These are phyloP conservation scores for Beauveria brongniartii DNA, from an alignment of 2,329 filamentous ascomycete species.

Conservation along the genomic window DNA sequence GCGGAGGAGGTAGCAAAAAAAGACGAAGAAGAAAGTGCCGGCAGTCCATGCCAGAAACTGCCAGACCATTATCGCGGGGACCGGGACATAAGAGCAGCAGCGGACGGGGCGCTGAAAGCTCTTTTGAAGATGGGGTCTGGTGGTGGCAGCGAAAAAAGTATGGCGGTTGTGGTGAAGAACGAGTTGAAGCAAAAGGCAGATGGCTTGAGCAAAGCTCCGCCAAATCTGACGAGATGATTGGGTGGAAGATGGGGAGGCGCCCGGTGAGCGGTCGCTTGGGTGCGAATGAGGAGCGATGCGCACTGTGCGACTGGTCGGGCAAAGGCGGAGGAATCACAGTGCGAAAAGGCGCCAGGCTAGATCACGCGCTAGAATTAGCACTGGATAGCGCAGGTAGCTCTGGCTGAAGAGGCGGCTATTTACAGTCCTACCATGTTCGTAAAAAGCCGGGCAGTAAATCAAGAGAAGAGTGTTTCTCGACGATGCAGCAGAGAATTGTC, in stretches of 20 bases:
- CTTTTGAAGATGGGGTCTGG: background rate
- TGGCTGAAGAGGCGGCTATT: background rate
- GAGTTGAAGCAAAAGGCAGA: slow-evolving; percentile 4
- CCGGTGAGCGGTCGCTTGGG: background rate
- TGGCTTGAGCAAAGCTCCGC: background rate
- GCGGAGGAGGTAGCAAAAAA: slow-evolving; percentile 31
- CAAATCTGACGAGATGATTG: slow-evolving; percentile 8
- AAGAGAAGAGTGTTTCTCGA: background rate
- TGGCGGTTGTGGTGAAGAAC: background rate
- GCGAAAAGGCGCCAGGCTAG: background rate
- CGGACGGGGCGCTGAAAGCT: slow-evolving; percentile 3
- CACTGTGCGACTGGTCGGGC: background rate
- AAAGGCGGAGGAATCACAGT: background rate
- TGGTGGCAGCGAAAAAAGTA: background rate
- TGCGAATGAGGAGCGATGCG: background rate
- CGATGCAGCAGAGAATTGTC: no score
- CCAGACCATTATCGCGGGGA: slow-evolving; percentile 37
- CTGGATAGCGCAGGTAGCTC: background rate
- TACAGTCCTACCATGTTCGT: background rate
- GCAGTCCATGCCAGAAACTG: slow-evolving; percentile 31
- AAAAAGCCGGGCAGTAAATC: background rate
- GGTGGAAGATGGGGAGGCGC: slow-evolving; percentile 3
- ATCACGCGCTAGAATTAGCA: background rate
- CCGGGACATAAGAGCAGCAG: slow-evolving; percentile 12
- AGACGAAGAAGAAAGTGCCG: slow-evolving; percentile 28